Evolutionary conservation across 139 green algal species (phyloP), one percentile per base, ranked within the genome.

Genomic region (Deuterostichococcus epilithicus): DNA sequence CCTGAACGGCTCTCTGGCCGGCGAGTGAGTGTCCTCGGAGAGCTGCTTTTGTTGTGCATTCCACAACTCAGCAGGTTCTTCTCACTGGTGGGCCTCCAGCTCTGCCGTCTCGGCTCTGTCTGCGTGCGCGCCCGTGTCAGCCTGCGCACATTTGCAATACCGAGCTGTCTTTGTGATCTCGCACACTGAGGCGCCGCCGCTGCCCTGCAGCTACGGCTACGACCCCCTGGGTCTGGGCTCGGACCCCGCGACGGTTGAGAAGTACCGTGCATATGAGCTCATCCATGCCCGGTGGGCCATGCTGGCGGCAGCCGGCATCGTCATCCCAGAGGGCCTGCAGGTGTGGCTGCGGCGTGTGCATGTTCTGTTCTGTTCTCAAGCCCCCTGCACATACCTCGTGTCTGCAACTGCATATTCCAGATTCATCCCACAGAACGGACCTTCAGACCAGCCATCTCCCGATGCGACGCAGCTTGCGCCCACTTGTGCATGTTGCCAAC

Each of bases 251-350:
- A 80, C 77, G 5, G 85, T 98, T 35, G 91, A 84, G 35, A 97
- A 96, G 90, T 97, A 97, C 92, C 87, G 88, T 35, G 87, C 78
- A 69, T 92, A 94, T 78, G 95, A 99, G 90, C 86, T 99, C 67
- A 80, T 98, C 80, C 95, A 99, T 80, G 94, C 90, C 20, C 91
- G 95, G 68, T 99, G 95, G 95, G 95, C 95, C 69, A 99, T 99
- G 95, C 93, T 99, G 70, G 94, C 90, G 59, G 93, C 92, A 39
- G 92, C 94, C 58, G 95, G 95, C 69, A 96, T 94, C 85, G 89
- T 98, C 91, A 96, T 98, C 82, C 95, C 95, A 15, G 95, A 99
- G 87, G 93, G 91, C 75, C 90, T 99, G 52, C 82, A 77, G 72
- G 72, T 77, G 72, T 33, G 52, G 34, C 22, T 4, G 18, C 45